Evolutionary conservation across 2,329 filamentous ascomycete genomes (phyloP), one percentile per base, ranked within the genome.

Genomic region (Xylariaceae sp.): DNA sequence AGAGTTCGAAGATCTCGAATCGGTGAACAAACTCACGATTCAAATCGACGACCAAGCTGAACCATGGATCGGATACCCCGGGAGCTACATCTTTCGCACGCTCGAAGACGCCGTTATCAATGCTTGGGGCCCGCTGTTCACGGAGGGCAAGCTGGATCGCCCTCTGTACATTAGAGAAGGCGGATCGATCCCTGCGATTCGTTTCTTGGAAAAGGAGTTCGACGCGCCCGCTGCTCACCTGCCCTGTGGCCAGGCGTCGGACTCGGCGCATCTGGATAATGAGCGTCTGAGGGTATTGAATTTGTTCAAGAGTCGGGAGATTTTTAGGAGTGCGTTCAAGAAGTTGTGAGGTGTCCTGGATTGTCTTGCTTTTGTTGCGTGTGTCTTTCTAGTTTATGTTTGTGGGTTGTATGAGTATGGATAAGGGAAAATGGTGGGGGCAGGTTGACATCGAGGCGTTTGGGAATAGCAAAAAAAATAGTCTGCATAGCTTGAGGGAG

Each of bases 91-190:
- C 53, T 99, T 97, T 71, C 83, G 87, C 56, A 95, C 90, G 0
- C 80, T 99, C 0, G 91, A 96, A 60, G 80, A 86, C 53, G 94
- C 92, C 1, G 87, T 97, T 46, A 83, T 92, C 63, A 82, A 88
- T 42, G 90, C 88, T 0, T 99, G 94, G 94, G 84, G 84, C 0
- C 82, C 83, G 0, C 76, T 70, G 40, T 79, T 72, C 57, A 48
- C 53, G 7, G 34, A 10, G 38, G 55, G 36, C 4, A 77, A 74
- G 56, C 61, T 63, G 11, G 70, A 75, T 7, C 88, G 86, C 62
- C 93, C 92, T 0, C 77, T 99, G 3, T 97, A 96, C 68, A 99
- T 99, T 60, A 83, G 94, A 10, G 94, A 99, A 71, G 94, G 94
- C 12, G 94, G 94, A 5, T 95, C 89, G 0, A 99, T 99, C 60